Evolutionary conservation across 441 rosid species (phyloP), one percentile per base, ranked within the genome.

Genomic region (Brassica balearica): DNA sequence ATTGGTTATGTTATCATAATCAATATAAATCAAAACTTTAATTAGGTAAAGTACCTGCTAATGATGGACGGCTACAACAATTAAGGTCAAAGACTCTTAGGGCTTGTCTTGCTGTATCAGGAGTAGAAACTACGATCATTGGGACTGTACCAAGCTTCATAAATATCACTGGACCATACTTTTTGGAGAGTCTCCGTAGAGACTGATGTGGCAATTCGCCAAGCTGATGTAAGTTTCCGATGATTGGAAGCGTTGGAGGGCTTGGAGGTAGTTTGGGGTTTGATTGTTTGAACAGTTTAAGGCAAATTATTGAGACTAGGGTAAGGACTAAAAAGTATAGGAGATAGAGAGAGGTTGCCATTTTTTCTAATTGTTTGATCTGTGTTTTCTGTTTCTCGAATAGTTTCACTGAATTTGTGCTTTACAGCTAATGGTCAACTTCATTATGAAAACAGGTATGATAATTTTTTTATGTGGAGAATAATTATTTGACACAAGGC

Each of bases 171-270:
- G 87, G 87, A 20, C 88, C 91, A 29, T 87, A 80, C 77, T 81
- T 84, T n/a, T 59, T 65, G 56, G 88, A 82, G 38, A 89, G 83
- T 1, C 76, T 67, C 66, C 75, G 53, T 1, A 80, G 65, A 68
- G 87, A 63, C 43, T 78, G 83, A 63, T 85, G 91, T 10, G 80
- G 85, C 78, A 81, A 55, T 8, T 65, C 61, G 2, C 86, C 80
- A 6, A 89, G 77, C 62, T 86, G 90, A 64, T 81, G 90, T 65
- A 87, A 75, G 73, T 89, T 87, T 12, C 90, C 90, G 8, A 89
- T 12, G 20, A 89, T 38, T 2, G 92, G 92, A 53, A 89, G 62
- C 62, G 8, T 27, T 53, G 72, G 62, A 51, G 72, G 72, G 1
- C 62, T 17, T 0, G 62, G 72, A 69, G 62, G 72, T 2, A 53